Evolutionary conservation across 305 asterid species (phyloP).

Genomic region (Fraxinus greggii): DNA sequence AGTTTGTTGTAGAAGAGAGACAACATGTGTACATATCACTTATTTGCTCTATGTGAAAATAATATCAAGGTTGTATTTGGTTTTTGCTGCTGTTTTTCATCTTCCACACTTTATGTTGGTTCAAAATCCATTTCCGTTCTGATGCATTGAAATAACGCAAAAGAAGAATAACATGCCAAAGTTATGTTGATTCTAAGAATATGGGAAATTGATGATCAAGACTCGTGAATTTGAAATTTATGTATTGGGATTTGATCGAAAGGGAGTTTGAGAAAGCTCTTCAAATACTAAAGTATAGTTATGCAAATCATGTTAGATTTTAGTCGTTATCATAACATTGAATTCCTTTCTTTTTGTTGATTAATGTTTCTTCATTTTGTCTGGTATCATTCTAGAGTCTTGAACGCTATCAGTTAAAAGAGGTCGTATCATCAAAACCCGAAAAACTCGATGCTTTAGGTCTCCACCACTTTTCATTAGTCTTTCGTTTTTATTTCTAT

Average conservation of each 20-base stretch:
- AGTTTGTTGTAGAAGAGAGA: neutral
- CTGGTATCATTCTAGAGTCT: constrained; percentile 37
- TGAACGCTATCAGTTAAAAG: constrained; percentile 70
- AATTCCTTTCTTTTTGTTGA: neutral
- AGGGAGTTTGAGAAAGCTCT: neutral
- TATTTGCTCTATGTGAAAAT: neutral
- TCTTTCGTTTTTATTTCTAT: neutral
- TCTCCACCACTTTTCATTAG: neutral
- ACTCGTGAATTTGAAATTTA: neutral
- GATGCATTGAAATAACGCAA: neutral
- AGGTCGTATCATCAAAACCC: constrained; percentile 50
- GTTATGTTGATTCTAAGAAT: neutral
- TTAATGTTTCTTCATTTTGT: neutral
- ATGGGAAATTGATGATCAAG: neutral
- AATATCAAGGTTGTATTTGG: neutral
- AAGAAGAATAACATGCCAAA: neutral
- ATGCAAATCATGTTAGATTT: no score
- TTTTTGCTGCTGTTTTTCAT: neutral
- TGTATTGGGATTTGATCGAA: neutral
- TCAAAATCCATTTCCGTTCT: neutral
- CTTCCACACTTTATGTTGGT: neutral
- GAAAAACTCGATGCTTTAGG: constrained; percentile 57
- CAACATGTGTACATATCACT: neutral
- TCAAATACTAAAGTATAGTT: neutral
- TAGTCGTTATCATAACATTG: no score